These are phyloP conservation scores for Naegleria gruberi DNA, from an alignment of 208 protist species.

Conservation along the genomic window DNA sequence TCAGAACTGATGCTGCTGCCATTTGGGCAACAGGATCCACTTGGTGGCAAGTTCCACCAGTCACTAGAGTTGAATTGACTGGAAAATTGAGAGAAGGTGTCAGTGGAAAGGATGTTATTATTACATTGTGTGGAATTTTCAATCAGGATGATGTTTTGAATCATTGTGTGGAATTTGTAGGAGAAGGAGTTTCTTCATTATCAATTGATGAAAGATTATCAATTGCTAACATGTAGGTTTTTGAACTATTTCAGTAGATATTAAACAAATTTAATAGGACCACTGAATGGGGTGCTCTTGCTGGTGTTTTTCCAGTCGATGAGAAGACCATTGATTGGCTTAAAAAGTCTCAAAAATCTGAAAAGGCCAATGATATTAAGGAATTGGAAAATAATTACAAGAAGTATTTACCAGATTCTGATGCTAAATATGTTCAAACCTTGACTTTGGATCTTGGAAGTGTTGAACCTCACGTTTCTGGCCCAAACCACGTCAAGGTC, in stretches of 20 bases:
- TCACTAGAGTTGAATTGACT: constrained; percentile 33
- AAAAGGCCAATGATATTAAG: background rate
- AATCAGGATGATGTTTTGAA: constrained; percentile 56
- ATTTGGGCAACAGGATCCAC: constrained; percentile 57
- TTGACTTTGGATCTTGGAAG: constrained; percentile 42
- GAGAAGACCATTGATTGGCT: constrained; percentile 41
- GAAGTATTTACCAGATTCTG: constrained; percentile 23
- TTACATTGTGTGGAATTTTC: constrained; percentile 55
- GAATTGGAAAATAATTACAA: background rate
- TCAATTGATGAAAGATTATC: constrained; percentile 55
- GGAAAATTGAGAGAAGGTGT: constrained; percentile 44
- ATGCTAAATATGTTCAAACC: constrained; percentile 44
- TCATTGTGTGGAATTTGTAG: constrained; percentile 47
- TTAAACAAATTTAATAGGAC: constrained; percentile 27
- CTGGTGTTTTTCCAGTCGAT: constrained; percentile 55
- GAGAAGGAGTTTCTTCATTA: constrained; percentile 33
- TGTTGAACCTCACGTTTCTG: constrained; percentile 45
- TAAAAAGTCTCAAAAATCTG: background rate
- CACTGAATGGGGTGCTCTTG: constrained; percentile 57
- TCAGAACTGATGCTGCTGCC: constrained; percentile 58
- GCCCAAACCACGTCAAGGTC: constrained; percentile 47
- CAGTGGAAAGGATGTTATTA: constrained; percentile 60
- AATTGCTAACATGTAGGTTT: constrained; percentile 54
- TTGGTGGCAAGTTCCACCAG: constrained; percentile 57
- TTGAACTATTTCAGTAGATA: too few relatives aligned